Evolutionary conservation across 2,329 filamentous ascomycete species (phyloP).

Genomic region (Penicillium griseofulvum): DNA sequence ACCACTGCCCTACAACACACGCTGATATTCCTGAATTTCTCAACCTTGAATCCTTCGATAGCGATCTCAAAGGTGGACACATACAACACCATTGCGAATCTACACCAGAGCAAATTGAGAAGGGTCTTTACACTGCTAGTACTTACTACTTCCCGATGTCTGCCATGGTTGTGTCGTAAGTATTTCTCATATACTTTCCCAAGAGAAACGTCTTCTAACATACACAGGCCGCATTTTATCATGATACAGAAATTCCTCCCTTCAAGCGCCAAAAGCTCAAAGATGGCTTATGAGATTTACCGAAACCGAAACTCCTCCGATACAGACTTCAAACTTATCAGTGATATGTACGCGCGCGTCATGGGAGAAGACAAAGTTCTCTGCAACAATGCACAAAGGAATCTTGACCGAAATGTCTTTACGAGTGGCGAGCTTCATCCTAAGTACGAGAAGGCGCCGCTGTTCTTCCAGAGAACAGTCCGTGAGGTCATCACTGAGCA

Average conservation of each 20-base stretch:
- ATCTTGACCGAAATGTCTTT: conserved; percentile 61
- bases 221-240: conserved; percentile 57
- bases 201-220: conserved; percentile 23
- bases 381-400: conserved; percentile 59
- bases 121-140: conserved; percentile 43
- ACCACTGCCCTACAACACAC: conserved; percentile 61
- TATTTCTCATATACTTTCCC: conserved; percentile 2
- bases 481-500: conserved; percentile 52
- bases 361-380: conserved; percentile 65
- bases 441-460: conserved; percentile 57
- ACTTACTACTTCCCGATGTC: conserved; percentile 36
- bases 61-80: conserved; percentile 49
- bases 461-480: conserved; percentile 56
- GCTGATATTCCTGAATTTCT: conserved; percentile 58
- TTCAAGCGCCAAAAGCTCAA: conserved; percentile 48
- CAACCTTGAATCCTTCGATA: conserved; percentile 56
- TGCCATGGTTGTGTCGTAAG: conserved; percentile 34
- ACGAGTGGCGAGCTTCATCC: conserved; percentile 64
- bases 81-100: conserved; percentile 53
- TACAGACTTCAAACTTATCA: conserved; percentile 57
- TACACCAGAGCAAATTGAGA: conserved; percentile 49
- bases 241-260: conserved; percentile 64
- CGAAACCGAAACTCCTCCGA: conserved; percentile 60
- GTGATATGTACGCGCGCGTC: conserved; percentile 61
- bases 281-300: conserved; percentile 64